Base-by-base conservation (phyloP, 257 asterid genomes). In the Cordia subcordata region DNA sequence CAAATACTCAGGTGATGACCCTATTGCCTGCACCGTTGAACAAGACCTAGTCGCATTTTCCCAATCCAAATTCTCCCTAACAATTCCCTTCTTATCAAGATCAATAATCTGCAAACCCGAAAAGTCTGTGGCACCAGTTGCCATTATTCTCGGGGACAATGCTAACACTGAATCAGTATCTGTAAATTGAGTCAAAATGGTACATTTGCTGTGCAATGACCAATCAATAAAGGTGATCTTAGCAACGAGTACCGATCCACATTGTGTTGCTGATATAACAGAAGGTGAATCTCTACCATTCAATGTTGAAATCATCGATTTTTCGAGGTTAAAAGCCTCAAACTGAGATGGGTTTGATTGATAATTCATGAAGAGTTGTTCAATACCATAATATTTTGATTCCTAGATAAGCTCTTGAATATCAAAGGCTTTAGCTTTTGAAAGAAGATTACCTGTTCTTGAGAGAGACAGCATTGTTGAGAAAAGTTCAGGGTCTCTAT, bases 91-190 rank as follows among this genome's bases (percentile, higher is more conserved):
- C 2, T 77, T 79, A n/a, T n/a, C n/a, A n/a, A n/a, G n/a, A 73
- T 93, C 95, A 57, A 93, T 69, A 16, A 93, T 80, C 65, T 93
- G 99, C 64, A 93, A 52, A 5, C 99, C 99, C 0, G 96, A 83
- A 63, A 85, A 83, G 60, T 93, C 97, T 3, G 94, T 86, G 60
- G 99, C 99, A 5, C 99, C 99, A 0, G 88, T 94, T 2, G 99
- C 99, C 4, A 81, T 94, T 1, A 80, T 58, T 1, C 53, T 46
- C 3, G 91, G 82, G 54, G 92, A 79, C 54, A 93, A 57, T 1
- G 97, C 94, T 13, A 86, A 54, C 0, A 93, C 40, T 0, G 99
- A 89, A 64, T 93, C 99, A 18, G 89, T 76, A 37, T 92, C 96
- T 13, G 80, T 75, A 66, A 93, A 89, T 47, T 85, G 83, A 17